Evolutionary conservation across 176 grass and related monocot species (phyloP), one percentile per base, ranked within the genome.

Genomic region (Oropetium thomaeum): DNA sequence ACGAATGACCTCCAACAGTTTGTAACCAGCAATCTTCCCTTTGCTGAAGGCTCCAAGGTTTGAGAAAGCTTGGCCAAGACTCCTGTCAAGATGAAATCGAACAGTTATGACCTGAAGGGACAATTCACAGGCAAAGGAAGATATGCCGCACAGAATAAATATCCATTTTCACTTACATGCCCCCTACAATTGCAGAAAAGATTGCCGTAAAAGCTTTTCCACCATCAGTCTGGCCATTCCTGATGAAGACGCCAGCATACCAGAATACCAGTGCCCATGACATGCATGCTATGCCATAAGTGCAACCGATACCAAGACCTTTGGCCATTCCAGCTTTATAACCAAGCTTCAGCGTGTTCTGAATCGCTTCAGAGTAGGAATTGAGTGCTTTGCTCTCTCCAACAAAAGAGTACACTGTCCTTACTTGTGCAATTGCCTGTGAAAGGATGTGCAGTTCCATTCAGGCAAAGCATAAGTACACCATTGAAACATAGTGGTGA

Each of bases 241-340:
- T 61, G 71, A 99, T 92, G 83, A 99, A 95, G 54, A 99, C 92
- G 38, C 96, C 96, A 8, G 96, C 96, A 58, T 99, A 99, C 96
- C 96, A 96, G 77, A 99, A 95, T 43, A 99, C 92, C 12, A 99
- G 57, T 26, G 96, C 96, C 96, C 96, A 99, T 78, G 96, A 95
- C 91, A 95, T 95, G 89, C 91, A 99, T 22, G 92, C 91, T 76
- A 95, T 95, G 28, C 91, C 96, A 67, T 99, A 99, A 35, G 96
- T 99, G 70, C 89, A 99, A 14, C 96, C 96, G 38, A 99, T 95
- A 20, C 96, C 96, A 29, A 99, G 89, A 73, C 96, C 96, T 81
- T 99, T 99, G 33, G 92, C 96, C 91, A 99, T 95, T 37, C 96
- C 96, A 75, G 92, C 96, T 68, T 99, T 99, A 80, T 95, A 95